Percentiles rank a stretch among this genome's conserved stretches.
Conservation (phyloP, 2,329 filamentous ascomycete genomes). For the Diplodia mutila region DNA sequence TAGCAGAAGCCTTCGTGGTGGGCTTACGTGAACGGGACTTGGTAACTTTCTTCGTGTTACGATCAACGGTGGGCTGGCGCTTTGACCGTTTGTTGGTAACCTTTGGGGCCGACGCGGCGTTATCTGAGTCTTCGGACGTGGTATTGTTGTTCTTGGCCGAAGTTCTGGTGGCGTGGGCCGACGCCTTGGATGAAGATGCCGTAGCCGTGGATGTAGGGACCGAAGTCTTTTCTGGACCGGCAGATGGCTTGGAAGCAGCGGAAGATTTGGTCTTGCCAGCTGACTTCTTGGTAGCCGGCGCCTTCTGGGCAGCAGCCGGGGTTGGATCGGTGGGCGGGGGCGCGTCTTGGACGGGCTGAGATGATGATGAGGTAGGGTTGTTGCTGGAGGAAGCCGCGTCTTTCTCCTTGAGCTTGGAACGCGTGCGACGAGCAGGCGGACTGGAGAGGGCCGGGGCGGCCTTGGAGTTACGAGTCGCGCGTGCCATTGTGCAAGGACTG, state of each 20-base stretch:
- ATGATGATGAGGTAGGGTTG: neutral
- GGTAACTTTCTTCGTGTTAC: constrained; percentile 18
- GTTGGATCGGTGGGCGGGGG: neutral
- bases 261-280: neutral
- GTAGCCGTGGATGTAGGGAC: neutral
- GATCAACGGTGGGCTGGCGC: constrained; percentile 7
- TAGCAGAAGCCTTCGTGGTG: neutral
- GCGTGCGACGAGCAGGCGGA: constrained; percentile 11
- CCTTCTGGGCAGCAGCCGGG: neutral
- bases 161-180: neutral
- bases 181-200: neutral
- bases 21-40: constrained; percentile 10
- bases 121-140: neutral
- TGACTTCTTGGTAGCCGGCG: neutral
- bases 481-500: constrained; percentile 15
- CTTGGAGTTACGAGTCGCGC: neutral
- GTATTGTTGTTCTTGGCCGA: neutral
- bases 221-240: neutral
- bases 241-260: neutral
- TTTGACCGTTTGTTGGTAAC: neutral
- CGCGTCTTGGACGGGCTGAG: neutral
- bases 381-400: neutral
- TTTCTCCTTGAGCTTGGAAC: constrained; percentile 17
- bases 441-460: neutral
- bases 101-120: neutral